Evolutionary conservation across 495 filamentous ascomycete genomes (phyloP).

Genomic region (Xylaria castorea): DNA sequence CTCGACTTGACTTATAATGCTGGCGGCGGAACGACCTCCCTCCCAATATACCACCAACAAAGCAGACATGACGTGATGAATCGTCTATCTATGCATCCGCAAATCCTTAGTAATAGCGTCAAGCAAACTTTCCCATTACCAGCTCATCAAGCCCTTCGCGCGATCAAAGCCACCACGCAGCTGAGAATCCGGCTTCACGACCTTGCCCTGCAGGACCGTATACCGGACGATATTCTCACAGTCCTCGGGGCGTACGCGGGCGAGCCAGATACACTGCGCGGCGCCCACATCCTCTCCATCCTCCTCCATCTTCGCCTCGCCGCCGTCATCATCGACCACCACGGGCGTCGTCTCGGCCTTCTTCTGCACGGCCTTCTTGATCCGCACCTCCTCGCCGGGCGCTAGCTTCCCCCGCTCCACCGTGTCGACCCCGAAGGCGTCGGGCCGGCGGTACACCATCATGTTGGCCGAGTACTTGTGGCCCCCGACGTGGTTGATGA

Average conservation of each 20-base stretch:
- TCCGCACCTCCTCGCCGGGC: constrained; percentile 34
- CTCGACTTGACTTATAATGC: neutral
- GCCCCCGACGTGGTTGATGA: constrained; percentile 93
- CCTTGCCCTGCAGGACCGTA: constrained; percentile 91
- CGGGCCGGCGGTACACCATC: constrained; percentile 79
- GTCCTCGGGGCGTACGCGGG: constrained; percentile 85
- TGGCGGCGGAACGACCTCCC: neutral
- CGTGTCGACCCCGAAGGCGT: constrained; percentile 62
- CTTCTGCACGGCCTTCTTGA: constrained; percentile 15
- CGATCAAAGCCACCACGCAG: constrained; percentile 91
- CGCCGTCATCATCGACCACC: constrained; percentile 14
- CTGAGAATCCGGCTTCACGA: constrained; percentile 85
- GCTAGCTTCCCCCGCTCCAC: constrained; percentile 48
- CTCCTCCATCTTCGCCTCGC: constrained; percentile 29
- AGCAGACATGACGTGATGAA: neutral
- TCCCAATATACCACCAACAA: neutral
- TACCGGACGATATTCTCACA: constrained; percentile 92
- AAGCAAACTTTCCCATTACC: constrained; percentile 58
- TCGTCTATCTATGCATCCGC: neutral
- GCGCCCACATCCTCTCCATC: constrained; percentile 58
- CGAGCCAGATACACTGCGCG: constrained; percentile 92
- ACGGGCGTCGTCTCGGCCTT: constrained; percentile 9
- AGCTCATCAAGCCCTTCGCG: constrained; percentile 78
- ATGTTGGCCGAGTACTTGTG: constrained; percentile 95
- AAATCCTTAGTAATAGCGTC: neutral